phyloP scores from a whole-genome alignment of 495 filamentous ascomycete genomes.

The Aspergillus cristatus region DNA sequence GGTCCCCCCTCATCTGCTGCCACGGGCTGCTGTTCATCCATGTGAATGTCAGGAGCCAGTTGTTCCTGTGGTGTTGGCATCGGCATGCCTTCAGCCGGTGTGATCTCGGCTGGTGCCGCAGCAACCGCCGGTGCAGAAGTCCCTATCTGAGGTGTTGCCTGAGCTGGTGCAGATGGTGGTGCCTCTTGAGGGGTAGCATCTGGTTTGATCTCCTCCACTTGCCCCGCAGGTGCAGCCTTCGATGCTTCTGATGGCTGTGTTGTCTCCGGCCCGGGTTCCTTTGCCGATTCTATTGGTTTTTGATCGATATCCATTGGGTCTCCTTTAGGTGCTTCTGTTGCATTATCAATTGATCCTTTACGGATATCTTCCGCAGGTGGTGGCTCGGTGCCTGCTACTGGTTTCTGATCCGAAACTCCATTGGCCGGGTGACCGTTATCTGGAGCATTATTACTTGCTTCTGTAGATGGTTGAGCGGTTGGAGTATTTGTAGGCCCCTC shows the following conservation, averaged over 20 bases:
- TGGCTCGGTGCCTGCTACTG: constrained; percentile 6
- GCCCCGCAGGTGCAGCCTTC: neutral
- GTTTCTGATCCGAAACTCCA: no score
- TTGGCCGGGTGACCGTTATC: no score
- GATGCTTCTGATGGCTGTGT: constrained; percentile 1
- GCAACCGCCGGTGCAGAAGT: neutral
- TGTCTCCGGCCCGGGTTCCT: constrained; percentile 1
- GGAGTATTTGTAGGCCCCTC: neutral
- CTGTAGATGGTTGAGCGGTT: constrained; percentile 10
- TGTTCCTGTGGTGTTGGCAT: constrained; percentile 13
- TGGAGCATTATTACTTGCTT: constrained; percentile 23
- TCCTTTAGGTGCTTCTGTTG: neutral
- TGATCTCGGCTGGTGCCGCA: neutral
- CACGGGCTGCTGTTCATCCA: constrained; percentile 9
- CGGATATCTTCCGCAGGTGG: neutral
- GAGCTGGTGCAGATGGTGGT: constrained; percentile 2
- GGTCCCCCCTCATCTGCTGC: constrained; percentile 5
- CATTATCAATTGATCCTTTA: neutral
- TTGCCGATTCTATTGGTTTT: neutral
- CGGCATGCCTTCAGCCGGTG: neutral
- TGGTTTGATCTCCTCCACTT: neutral
- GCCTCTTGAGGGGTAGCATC: neutral
- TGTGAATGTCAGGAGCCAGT: constrained; percentile 5
- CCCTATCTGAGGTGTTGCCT: neutral
- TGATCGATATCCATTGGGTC: neutral